Evolutionary conservation across 345 rosid species (phyloP).

Genomic region (Raphanus raphanistrum): DNA sequence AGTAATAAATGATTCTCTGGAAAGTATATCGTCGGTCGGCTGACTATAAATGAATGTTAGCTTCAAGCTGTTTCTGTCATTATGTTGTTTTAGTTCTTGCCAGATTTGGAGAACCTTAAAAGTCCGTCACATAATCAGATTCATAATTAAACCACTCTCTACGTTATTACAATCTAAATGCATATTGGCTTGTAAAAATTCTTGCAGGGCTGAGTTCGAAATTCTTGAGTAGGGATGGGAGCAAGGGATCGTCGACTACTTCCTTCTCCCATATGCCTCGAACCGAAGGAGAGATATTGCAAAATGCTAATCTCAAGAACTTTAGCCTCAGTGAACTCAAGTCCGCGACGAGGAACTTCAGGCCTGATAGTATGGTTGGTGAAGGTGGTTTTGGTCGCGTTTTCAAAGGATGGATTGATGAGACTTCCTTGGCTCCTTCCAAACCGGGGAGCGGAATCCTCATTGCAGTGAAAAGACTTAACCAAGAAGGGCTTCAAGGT

Average conservation of each 20-base stretch:
- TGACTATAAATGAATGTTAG: constrained; percentile 1
- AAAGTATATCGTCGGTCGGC: constrained; percentile 26
- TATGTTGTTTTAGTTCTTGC: neutral
- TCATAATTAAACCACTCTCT: neutral
- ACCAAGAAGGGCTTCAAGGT: constrained; percentile 85
- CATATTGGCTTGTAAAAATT: too few species aligned
- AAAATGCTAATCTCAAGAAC: constrained; percentile 66
- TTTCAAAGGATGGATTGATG: constrained; percentile 95
- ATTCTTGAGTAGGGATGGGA: constrained; percentile 55
- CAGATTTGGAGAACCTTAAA: neutral
- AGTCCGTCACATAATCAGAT: neutral
- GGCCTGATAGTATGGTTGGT: constrained; percentile 90
- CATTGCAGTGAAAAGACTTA: constrained; percentile 89
- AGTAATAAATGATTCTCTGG: constrained; percentile 6
- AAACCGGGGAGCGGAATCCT: constrained; percentile 81
- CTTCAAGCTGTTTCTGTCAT: too few species aligned
- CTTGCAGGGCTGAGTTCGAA: constrained; percentile 64
- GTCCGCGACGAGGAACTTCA: constrained; percentile 76
- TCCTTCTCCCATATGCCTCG: constrained; percentile 72
- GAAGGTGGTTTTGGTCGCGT: constrained; percentile 99
- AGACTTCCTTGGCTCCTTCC: constrained; percentile 59
- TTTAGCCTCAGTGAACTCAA: constrained; percentile 65
- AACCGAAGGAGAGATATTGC: constrained; percentile 90
- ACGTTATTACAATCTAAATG: too few species aligned
- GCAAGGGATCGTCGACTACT: constrained; percentile 54